phyloP scores from a whole-genome alignment of 768 basidiomycete genomes.

The Cubamyces sp. region DNA sequence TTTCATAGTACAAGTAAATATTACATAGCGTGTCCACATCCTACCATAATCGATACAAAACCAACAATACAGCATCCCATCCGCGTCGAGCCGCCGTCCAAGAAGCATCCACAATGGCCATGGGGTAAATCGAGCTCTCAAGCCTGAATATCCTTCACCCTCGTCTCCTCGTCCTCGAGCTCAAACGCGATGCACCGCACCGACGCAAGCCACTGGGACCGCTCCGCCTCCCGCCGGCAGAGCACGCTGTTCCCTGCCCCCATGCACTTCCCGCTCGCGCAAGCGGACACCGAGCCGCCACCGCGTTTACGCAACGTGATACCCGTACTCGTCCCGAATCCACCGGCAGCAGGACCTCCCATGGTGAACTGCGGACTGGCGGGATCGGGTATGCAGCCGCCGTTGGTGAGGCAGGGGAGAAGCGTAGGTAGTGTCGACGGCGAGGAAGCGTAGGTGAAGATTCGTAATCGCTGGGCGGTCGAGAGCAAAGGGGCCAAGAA shows the following conservation, averaged over 20 bases:
- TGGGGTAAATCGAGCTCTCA: neutral
- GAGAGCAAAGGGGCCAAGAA: constrained; percentile 63
- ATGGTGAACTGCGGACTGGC: constrained; percentile 38
- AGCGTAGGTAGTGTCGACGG: constrained; percentile 47
- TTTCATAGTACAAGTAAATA: constrained; percentile 2
- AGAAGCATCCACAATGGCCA: neutral
- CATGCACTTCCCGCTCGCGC: constrained; percentile 45
- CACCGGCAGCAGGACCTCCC: constrained; percentile 29
- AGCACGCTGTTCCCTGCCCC: constrained; percentile 42
- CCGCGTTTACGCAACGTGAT: constrained; percentile 23
- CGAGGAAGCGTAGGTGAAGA: constrained; percentile 55
- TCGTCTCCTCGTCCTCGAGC: constrained; percentile 26
- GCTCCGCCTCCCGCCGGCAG: constrained; percentile 47
- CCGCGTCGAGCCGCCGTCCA: neutral
- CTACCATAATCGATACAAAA: constrained; percentile 4
- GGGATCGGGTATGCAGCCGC: constrained; percentile 40
- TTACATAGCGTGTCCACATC: neutral
- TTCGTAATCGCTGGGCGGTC: constrained; percentile 53
- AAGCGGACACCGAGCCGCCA: constrained; percentile 17
- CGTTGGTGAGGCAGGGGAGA: constrained; percentile 29
- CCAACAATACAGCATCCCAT: neutral
- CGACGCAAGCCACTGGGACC: constrained; percentile 49
- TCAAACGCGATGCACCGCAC: constrained; percentile 54
- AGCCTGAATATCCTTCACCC: neutral
- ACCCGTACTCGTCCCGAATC: constrained; percentile 25